phyloP scores from a whole-genome alignment of 2,329 filamentous ascomycete species.

The Colletotrichum tofieldiae region DNA sequence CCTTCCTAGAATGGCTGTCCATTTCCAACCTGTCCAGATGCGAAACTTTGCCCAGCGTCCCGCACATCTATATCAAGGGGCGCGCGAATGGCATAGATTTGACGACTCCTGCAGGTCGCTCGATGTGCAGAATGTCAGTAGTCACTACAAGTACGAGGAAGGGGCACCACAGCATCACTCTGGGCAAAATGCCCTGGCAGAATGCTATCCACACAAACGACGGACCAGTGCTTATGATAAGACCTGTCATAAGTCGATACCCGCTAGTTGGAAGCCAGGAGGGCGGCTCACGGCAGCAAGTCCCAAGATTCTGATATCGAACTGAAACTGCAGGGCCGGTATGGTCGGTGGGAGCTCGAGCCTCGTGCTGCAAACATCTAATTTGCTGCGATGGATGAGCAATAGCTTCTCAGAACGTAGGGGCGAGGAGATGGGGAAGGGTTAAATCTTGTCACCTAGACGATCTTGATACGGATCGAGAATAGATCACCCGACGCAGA shows the following conservation, averaged over 20 bases:
- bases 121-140: background rate
- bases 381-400: background rate
- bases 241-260: constrained; percentile 8
- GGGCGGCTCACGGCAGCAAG: background rate
- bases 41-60: background rate
- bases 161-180: background rate
- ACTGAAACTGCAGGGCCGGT: background rate
- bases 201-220: background rate
- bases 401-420: too few species aligned
- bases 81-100: too few species aligned
- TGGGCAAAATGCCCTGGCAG: background rate
- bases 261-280: background rate
- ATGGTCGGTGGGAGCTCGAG: background rate
- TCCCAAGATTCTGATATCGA: background rate
- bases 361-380: background rate
- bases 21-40: background rate
- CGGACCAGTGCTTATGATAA: background rate
- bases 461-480: background rate
- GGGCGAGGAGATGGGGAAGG: background rate
- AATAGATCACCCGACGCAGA: background rate
- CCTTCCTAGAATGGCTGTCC: background rate
- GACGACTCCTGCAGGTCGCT: background rate
- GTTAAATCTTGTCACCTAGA: background rate
- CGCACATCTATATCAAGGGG: background rate
- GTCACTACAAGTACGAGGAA: background rate